These are phyloP conservation scores for Boletus sensibilis DNA, from an alignment of 768 basidiomycete genomes.

Conservation along the genomic window DNA sequence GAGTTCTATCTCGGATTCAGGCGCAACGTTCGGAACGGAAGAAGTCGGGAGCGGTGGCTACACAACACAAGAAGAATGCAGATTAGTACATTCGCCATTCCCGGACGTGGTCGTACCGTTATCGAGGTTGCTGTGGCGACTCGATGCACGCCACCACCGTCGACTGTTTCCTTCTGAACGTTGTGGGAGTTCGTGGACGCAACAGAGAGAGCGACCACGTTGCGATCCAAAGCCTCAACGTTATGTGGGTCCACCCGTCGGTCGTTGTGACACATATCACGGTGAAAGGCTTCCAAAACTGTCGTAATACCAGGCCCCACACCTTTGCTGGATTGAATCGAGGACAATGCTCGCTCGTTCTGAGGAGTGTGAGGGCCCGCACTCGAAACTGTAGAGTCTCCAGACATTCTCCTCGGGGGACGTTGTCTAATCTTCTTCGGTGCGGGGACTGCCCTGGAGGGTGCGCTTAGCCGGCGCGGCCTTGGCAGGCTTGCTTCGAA, in stretches of 20 bases:
- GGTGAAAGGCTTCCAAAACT: constrained; percentile 22
- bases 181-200: constrained; percentile 5
- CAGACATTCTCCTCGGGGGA: constrained; percentile 21
- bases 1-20: constrained; percentile 6
- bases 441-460: constrained; percentile 13
- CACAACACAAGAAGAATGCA: constrained; percentile 8
- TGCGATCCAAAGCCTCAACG: constrained; percentile 4
- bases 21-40: constrained; percentile 17
- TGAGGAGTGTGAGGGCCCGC: constrained; percentile 23
- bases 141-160: constrained; percentile 21
- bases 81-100: constrained; percentile 23
- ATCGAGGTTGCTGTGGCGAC: constrained; percentile 28
- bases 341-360: constrained; percentile 13
- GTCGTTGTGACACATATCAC: constrained; percentile 21
- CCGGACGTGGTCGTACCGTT: constrained; percentile 26
- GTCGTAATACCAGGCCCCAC: constrained; percentile 34
- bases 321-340: background rate
- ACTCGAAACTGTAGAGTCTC: constrained; percentile 21
- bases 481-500: constrained; percentile 42
- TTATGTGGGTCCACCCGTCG: constrained; percentile 13
- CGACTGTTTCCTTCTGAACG: constrained; percentile 16
- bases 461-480: constrained; percentile 33
- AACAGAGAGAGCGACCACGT: background rate
- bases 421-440: constrained; percentile 11
- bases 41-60: constrained; percentile 24